Evolutionary conservation across 306 rosid genomes (phyloP).

Genomic region (Neltuma alba): DNA sequence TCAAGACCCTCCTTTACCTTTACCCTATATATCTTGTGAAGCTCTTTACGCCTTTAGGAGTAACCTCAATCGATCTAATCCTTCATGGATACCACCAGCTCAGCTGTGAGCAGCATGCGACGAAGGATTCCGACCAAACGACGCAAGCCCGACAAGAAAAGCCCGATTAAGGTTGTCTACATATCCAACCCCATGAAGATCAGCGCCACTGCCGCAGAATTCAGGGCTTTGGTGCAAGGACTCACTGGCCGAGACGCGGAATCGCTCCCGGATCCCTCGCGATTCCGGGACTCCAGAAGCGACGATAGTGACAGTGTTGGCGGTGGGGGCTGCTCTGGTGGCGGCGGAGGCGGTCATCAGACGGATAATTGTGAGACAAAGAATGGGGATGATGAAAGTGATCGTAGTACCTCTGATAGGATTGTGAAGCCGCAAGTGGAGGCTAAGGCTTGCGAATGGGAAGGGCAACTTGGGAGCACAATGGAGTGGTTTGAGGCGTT

Average conservation of each 20-base stretch:
- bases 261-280: conserved; percentile 57
- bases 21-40: conserved; percentile 7
- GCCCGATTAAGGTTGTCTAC: conserved; percentile 65
- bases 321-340: neutral
- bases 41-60: neutral
- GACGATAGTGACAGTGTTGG: neutral
- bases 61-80: neutral
- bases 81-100: conserved; percentile 42
- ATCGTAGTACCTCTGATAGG: neutral
- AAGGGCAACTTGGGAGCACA: conserved; percentile 31
- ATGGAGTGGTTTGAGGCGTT: conserved; percentile 36
- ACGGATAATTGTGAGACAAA: neutral
- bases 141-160: conserved; percentile 33
- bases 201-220: conserved; percentile 58
- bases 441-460: neutral
- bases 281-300: conserved; percentile 8
- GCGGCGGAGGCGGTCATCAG: neutral
- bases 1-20: neutral
- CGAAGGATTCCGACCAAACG: conserved; percentile 40
- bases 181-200: conserved; percentile 79
- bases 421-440: conserved; percentile 30
- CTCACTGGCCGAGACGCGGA: conserved; percentile 76
- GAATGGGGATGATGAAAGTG: neutral
- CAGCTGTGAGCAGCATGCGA: conserved; percentile 29
- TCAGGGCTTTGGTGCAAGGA: conserved; percentile 68